These are phyloP conservation scores for Violaceomyces palustris DNA, from an alignment of 1,284 basidiomycete species.

Conservation along the genomic window DNA sequence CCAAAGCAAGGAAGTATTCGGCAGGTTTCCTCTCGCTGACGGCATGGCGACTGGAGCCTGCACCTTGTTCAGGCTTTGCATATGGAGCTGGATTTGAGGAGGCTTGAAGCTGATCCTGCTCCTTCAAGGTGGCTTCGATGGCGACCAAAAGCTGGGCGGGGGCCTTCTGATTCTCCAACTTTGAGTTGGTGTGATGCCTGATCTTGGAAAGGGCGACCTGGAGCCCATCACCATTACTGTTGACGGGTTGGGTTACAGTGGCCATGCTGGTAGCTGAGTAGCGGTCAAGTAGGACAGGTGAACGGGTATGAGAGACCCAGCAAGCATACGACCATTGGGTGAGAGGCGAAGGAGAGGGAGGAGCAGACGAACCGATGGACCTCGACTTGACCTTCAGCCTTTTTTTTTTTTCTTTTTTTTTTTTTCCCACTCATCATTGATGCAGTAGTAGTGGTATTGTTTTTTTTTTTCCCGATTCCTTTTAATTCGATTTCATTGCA, in stretches of 20 bases:
- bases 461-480: not conserved
- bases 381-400: no score
- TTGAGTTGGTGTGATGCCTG: slow-evolving; percentile 75
- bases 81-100: not conserved
- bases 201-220: slow-evolving; percentile 63
- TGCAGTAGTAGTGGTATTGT: slow-evolving; percentile 1
- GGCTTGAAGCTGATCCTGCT: slow-evolving; percentile 75
- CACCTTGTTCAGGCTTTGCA: no score
- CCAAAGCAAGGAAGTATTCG: slow-evolving; percentile 47
- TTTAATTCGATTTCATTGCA: slow-evolving; percentile 9
- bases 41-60: slow-evolving; percentile 56
- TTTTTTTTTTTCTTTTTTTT: not conserved
- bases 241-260: no score
- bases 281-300: no score
- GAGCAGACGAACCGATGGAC: not conserved
- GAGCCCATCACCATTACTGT: slow-evolving; percentile 19
- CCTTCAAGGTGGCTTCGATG: slow-evolving; percentile 78
- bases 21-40: slow-evolving; percentile 41
- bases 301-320: no score
- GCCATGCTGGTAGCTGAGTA: slow-evolving; percentile 5
- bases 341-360: not conserved
- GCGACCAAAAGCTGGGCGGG: slow-evolving; percentile 84
- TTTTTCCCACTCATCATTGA: slow-evolving; percentile 1
- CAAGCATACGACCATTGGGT: not conserved
- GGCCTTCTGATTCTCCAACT: slow-evolving; percentile 78